These are phyloP conservation scores for Arthroderma uncinatum DNA, from an alignment of 2,329 filamentous ascomycete species.

Conservation along the genomic window DNA sequence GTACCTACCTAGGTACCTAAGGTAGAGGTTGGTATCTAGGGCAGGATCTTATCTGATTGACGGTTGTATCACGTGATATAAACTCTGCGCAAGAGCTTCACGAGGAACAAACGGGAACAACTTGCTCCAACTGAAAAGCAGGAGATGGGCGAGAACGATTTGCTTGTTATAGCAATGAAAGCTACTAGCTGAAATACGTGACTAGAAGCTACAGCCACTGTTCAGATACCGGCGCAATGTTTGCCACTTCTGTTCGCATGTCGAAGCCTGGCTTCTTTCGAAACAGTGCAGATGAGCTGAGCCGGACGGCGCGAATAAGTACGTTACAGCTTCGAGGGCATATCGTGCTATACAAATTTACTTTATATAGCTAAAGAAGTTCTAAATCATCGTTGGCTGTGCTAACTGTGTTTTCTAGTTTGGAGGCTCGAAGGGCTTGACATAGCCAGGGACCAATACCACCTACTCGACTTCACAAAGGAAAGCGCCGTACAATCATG, in stretches of 20 bases:
- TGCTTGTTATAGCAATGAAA: background rate
- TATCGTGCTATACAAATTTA: background rate
- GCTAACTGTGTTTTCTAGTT: constrained; percentile 20
- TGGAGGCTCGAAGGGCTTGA: constrained; percentile 31
- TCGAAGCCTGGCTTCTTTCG: constrained; percentile 43
- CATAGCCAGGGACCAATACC: constrained; percentile 30
- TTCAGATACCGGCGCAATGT: constrained; percentile 18
- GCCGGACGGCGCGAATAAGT: constrained; percentile 46
- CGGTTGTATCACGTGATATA: background rate
- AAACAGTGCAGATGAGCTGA: constrained; percentile 49
- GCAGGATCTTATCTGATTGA: background rate
- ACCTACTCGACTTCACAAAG: constrained; percentile 34
- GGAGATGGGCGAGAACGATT: background rate
- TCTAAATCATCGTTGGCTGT: too few species aligned
- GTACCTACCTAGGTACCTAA: too few species aligned
- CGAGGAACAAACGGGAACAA: background rate
- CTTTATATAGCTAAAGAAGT: too few species aligned
- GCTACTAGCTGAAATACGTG: background rate
- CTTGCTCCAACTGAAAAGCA: background rate
- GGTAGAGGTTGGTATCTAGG: background rate
- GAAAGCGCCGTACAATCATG: constrained; percentile 25
- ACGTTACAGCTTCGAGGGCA: constrained; percentile 14
- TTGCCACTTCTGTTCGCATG: constrained; percentile 31
- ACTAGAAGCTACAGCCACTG: background rate
- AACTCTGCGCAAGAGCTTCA: background rate